Evolutionary conservation across 352 stramenopile genomes (phyloP).

Genomic region (Phytopythium ostracodes): DNA sequence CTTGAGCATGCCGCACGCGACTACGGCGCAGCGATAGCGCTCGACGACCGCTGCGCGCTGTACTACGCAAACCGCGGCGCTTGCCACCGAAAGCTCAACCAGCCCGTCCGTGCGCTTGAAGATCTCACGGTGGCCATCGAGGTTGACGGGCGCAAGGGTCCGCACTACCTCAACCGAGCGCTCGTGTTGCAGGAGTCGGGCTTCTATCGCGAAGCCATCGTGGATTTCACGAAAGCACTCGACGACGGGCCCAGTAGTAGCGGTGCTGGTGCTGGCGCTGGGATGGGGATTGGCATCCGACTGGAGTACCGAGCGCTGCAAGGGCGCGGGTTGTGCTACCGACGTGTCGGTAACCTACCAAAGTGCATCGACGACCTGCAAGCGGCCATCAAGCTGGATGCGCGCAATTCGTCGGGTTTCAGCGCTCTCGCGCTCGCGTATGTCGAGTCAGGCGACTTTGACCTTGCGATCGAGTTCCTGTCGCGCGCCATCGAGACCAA

Average conservation of each 20-base stretch:
- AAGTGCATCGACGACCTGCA: constrained; percentile 78
- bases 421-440: constrained; percentile 59
- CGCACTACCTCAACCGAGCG: constrained; percentile 74
- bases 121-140: constrained; percentile 70
- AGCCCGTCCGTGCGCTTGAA: constrained; percentile 49
- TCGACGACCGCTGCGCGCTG: constrained; percentile 61
- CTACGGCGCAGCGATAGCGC: constrained; percentile 47
- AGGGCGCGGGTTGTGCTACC: constrained; percentile 60
- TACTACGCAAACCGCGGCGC: constrained; percentile 73
- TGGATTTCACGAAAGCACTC: constrained; percentile 72
- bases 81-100: constrained; percentile 71
- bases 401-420: constrained; percentile 59
- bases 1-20: constrained; percentile 58
- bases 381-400: constrained; percentile 63
- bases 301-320: constrained; percentile 70
- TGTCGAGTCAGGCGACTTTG: constrained; percentile 47
- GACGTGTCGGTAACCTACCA: constrained; percentile 43
- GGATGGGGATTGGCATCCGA: constrained; percentile 34
- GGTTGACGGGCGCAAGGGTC: constrained; percentile 63
- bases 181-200: constrained; percentile 61
- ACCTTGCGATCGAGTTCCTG: constrained; percentile 56
- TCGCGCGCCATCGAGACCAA: constrained; percentile 65
- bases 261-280: constrained; percentile 7
- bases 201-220: constrained; percentile 63
- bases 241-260: constrained; percentile 44